These are phyloP conservation scores for Thalassia testudinum DNA, from an alignment of 116 monocot genomes.

Conservation along the genomic window DNA sequence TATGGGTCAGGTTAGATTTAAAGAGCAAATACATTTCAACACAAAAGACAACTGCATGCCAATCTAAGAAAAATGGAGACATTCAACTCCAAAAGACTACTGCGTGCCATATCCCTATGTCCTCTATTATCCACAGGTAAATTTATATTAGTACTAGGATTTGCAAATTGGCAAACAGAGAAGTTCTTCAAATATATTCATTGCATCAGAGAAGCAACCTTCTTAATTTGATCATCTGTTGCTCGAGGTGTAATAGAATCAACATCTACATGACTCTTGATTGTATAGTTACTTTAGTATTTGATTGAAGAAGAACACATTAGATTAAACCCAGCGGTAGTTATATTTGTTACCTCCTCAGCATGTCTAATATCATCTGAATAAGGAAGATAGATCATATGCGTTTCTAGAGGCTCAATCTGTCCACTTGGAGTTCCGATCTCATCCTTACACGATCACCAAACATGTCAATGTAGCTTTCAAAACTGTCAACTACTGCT, in stretches of 20 bases:
- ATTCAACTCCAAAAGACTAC: too few relatives aligned
- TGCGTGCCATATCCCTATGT: too few relatives aligned
- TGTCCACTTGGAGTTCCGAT: conserved; percentile 55
- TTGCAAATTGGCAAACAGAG: conserved; percentile 83
- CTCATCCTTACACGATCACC: conserved; percentile 33
- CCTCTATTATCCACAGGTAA: too few relatives aligned
- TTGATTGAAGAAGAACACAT: not conserved
- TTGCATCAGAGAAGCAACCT: conserved; percentile 49
- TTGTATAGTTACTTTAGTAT: not conserved
- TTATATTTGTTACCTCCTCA: conserved; percentile 81
- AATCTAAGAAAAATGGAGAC: too few relatives aligned
- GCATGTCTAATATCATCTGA: conserved; percentile 83
- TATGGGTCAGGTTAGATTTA: too few relatives aligned
- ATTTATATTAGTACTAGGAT: conserved; percentile 41
- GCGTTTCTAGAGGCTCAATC: conserved; percentile 90
- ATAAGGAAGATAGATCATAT: conserved; percentile 92
- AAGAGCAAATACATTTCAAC: too few relatives aligned
- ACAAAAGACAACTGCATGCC: too few relatives aligned
- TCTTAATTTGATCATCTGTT: conserved; percentile 76
- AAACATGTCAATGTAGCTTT: too few relatives aligned
- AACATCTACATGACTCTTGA: conserved; percentile 22
- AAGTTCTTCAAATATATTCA: conserved; percentile 70
- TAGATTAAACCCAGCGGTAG: not conserved
- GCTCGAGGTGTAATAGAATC: conserved; percentile 29
- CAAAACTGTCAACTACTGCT: too few relatives aligned